Base-by-base conservation (phyloP, 148 eudicot genomes). In the Selenicereus undatus region DNA sequence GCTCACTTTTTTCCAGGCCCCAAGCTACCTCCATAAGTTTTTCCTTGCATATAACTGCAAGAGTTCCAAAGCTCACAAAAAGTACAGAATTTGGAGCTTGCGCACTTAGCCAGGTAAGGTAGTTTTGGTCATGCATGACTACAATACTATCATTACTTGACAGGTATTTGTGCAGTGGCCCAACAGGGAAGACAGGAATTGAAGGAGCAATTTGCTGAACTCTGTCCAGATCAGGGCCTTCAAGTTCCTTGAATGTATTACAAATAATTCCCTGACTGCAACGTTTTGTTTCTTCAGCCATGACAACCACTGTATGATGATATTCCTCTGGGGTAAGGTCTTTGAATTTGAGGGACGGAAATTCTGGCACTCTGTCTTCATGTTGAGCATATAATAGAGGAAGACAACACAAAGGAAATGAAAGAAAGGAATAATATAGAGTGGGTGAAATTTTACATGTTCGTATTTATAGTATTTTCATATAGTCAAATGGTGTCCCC, bases 31-130 rank as follows among this genome's bases (percentile, higher is more conserved):
- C 90, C 35, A 35, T 13, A 64, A 90, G 85, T 71, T 77, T 79
- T 14, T 76, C 82, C 54, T 77, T 78, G 77, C 83, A 81, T 62
- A 90, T 74, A 29, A 76, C 83, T 13, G 83, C 90, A 39, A 90
- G 54, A 74, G 88, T 88, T 36, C 92, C 92, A 29, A 90, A 90
- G 82, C 90, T 86, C 36, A 89, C 84, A 62, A 86, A 88, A n/a
- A 88, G 75, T 27, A 88, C 90, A 8, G 89, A 84, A 5, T 86
- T 86, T 26, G 87, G 89, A 27, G 84, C 81, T 72, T 86, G 89
- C 75, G 66, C 78, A 52, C 84, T 83, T 68, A 89, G 83, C 89
- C 91, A 89, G 58, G 82, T 52, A 58, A 89, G 77, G 58, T 81
- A 71, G 70, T 79, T 83, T 58, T 78, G 81, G 42, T 89, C 91